A percentile compares a stretch with the other conserved stretches of the same genome.
Evolutionary conservation across 768 basidiomycete genomes (phyloP).

Genomic region (Boletus eberwhitei): DNA sequence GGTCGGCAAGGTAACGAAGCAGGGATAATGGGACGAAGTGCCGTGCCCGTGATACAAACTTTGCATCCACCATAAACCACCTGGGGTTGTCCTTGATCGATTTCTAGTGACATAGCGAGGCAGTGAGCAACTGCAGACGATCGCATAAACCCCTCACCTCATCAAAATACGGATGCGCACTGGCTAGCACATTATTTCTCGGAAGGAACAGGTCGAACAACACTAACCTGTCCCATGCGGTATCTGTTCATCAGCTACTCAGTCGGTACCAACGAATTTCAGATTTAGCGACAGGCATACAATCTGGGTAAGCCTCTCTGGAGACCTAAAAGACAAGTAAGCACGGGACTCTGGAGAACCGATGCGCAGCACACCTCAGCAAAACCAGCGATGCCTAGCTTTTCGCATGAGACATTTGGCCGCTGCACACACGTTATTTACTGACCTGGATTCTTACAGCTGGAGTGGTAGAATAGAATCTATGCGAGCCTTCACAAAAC

Average conservation of each 20-base stretch:
- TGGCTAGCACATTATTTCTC: conserved; percentile 22
- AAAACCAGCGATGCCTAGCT: conserved; percentile 71
- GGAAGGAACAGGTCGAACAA: neutral
- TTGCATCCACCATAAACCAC: conserved; percentile 92
- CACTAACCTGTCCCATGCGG: conserved; percentile 83
- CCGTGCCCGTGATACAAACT: conserved; percentile 58
- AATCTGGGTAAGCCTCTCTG: conserved; percentile 87
- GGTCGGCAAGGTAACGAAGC: conserved; percentile 59
- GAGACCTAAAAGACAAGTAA: conserved; percentile 47
- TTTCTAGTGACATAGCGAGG: conserved; percentile 49
- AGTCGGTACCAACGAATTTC: conserved; percentile 3
- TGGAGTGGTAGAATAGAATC: conserved; percentile 87
- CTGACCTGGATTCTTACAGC: conserved; percentile 77
- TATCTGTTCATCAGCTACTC: conserved; percentile 47
- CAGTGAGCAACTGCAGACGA: neutral
- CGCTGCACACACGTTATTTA: neutral
- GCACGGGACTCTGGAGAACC: neutral
- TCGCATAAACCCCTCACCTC: conserved; percentile 40
- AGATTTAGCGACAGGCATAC: conserved; percentile 42
- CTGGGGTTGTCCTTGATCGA: conserved; percentile 69
- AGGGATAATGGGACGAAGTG: conserved; percentile 80
- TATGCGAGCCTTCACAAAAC: conserved; percentile 25
- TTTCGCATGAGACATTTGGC: conserved; percentile 6
- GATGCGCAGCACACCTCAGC: conserved; percentile 55
- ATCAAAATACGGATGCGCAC: conserved; percentile 79